Base-by-base conservation (phyloP, 2,329 filamentous ascomycete species). In the Catunica adiposa region DNA sequence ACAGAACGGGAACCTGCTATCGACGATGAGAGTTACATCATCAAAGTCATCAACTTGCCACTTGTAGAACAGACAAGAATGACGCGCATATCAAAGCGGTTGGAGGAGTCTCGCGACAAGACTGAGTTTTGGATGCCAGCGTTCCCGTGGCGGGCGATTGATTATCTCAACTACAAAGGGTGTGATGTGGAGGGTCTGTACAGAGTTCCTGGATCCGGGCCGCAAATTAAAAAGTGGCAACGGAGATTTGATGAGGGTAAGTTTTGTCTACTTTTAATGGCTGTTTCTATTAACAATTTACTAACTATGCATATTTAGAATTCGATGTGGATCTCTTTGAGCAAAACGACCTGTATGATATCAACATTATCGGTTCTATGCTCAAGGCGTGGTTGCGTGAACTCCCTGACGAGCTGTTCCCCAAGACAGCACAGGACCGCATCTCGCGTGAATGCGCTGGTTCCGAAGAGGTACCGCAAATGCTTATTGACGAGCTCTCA, bases 81-180 rank as follows among this genome's bases (percentile, higher is more conserved):
- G 60, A 96, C 90, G 0, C 79, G 90, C 60, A 96, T 97, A 65
- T 94, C 89, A 6, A 94, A 90, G 68, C 80, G 84, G 29, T 72
- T 97, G 46, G 87, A 94, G 64, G 80, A 86, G 59, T 95, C 89
- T 8, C 80, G 83, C 60, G 90, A 97, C 65, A 96, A 96, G 73
- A 97, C 90, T 0, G 90, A 96, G 65, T 97, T 94, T 65, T 97
- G 90, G 90, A 95, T 97, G 89, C 90, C 90, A 11, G 86, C 89
- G 5, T 83, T 97, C 58, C 89, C 90, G 0, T 96, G 90, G 85
- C 78, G 90, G 60, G 94, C 89, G 58, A 96, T 97, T 61, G 90
- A 97, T 70, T 96, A 94, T 66, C 73, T 97, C 54, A 96, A 96
- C 67, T 92, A 89, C 69, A 94, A 92, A 65, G 88, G 88, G 40